These are phyloP conservation scores for Termitomyces sp. DNA, from an alignment of 768 basidiomycete genomes.

Conservation along the genomic window DNA sequence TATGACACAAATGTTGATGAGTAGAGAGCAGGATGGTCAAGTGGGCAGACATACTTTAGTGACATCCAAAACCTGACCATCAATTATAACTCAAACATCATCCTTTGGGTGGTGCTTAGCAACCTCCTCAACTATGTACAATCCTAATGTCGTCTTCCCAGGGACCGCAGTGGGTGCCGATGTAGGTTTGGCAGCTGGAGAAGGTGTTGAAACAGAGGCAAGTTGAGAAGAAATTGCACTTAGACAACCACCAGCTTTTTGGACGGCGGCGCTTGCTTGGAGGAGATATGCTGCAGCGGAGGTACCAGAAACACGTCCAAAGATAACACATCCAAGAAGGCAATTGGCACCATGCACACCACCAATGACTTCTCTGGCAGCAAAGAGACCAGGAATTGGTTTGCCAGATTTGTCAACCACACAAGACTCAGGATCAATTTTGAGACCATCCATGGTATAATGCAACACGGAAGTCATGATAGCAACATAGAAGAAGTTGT, in stretches of 20 bases:
- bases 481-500: conserved; percentile 92
- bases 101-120: conserved; percentile 90
- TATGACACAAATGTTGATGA: background rate
- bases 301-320: conserved; percentile 93
- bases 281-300: conserved; percentile 89
- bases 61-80: conserved; percentile 84
- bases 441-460: conserved; percentile 98
- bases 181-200: conserved; percentile 31
- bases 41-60: conserved; percentile 39
- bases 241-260: conserved; percentile 78
- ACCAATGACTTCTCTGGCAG: conserved; percentile 95
- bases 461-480: conserved; percentile 98
- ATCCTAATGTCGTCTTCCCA: conserved; percentile 21
- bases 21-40: background rate
- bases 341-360: conserved; percentile 99
- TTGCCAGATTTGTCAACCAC: conserved; percentile 70
- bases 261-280: conserved; percentile 58
- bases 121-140: conserved; percentile 68
- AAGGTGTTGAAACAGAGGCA: conserved; percentile 33
- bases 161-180: conserved; percentile 11
- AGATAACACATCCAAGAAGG: conserved; percentile 93
- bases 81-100: conserved; percentile 91
- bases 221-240: conserved; percentile 76
- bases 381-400: conserved; percentile 85
- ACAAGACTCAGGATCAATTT: conserved; percentile 83